These are phyloP conservation scores for Microbotryum scabiosae DNA, from an alignment of 1,284 basidiomycete genomes.

Conservation along the genomic window DNA sequence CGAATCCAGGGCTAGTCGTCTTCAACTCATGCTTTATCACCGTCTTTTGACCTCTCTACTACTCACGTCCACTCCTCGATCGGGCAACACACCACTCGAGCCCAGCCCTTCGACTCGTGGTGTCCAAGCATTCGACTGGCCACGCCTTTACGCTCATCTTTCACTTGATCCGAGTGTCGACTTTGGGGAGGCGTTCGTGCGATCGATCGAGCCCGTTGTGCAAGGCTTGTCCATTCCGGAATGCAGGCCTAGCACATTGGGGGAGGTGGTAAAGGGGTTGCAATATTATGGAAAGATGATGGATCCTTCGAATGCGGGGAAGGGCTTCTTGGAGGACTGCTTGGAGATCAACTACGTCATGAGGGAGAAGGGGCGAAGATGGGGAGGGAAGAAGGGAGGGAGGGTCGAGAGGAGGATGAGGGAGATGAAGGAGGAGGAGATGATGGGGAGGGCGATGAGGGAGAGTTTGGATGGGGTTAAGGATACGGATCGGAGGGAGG, in stretches of 20 bases:
- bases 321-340: conserved; percentile 2
- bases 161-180: conserved; percentile 1
- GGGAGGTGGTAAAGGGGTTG: conserved; percentile 7
- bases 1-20: conserved; percentile 13
- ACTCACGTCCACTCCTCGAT: conserved; percentile 1
- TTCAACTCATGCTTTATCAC: conserved; percentile 34
- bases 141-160: conserved; percentile 13
- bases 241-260: neutral
- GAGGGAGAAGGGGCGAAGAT: neutral
- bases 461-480: conserved; percentile 8
- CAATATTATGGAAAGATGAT: neutral
- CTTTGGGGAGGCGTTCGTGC: conserved; percentile 17
- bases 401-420: neutral
- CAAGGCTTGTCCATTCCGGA: neutral
- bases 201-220: conserved; percentile 19
- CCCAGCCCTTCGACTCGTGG: neutral
- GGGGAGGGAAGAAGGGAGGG: conserved; percentile 1
- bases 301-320: neutral
- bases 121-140: conserved; percentile 19
- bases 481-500: neutral
- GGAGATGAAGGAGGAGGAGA: conserved; percentile 5
- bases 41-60: conserved; percentile 22
- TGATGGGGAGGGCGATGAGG: conserved; percentile 9
- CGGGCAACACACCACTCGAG: neutral
- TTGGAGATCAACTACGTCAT: conserved; percentile 21